Evolutionary conservation across 2,329 filamentous ascomycete genomes (phyloP), one percentile per base, ranked within the genome.

Genomic region (Trichoderma hamatum): DNA sequence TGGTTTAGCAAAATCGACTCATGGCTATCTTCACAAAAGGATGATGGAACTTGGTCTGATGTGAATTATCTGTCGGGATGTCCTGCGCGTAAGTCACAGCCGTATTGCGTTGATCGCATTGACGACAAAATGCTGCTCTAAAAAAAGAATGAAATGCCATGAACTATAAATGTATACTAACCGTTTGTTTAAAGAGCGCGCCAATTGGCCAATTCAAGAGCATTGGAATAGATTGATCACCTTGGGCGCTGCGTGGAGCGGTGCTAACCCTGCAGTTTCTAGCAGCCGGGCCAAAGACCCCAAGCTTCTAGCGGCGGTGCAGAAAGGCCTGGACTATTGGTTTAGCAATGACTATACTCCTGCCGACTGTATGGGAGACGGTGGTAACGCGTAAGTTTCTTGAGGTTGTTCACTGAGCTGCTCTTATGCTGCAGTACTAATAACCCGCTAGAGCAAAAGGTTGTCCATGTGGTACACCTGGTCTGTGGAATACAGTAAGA

Each of bases 141-240:
- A 39, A 32, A 24, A 54, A 30, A 30, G 39, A n/a, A 32, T 9
- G 9, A n/a, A 49, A 21, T n/a, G 2, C 5, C 7, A 28, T 0
- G n/a, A 11, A 16, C 3, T n/a, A 32, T n/a, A 24, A n/a, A 28
- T 5, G 3, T 14, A 19, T 68, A 11, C 51, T 70, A 26, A 56
- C 26, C 9, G 13, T 24, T 16, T 56, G 6, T 28, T 67, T 28
- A 4, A 19, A 74, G 73, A 70, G 60, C 72, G 72, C 30, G 73
- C 73, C 60, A 74, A 74, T 46, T 74, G 73, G 73, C 72, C 72
- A 2, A 71, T 72, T 11, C 73, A 74, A 63, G 68, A 71, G 46
- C 73, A 74, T 58, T 73, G 72, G 72, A 73, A 74, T 59, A 68
- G 73, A 24, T 13, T 73, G 4, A 70, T 73, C 34, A 72, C 71